phyloP scores from a whole-genome alignment of 768 basidiomycete genomes.

The Mycena rosella region DNA sequence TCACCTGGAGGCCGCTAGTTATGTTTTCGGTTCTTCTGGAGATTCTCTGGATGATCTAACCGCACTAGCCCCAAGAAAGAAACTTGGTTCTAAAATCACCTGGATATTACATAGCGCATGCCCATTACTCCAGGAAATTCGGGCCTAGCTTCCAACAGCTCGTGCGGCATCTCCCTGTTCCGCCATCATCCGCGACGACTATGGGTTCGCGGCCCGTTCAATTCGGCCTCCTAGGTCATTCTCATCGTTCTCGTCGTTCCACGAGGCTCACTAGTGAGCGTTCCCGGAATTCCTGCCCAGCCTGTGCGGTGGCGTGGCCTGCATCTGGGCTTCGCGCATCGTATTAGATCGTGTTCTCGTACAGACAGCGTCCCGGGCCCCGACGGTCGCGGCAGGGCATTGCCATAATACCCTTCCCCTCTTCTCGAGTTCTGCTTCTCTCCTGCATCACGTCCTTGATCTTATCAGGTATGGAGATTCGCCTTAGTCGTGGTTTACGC shows the following conservation, averaged over 20 bases:
- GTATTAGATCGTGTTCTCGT: neutral
- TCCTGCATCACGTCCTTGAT: constrained; percentile 1
- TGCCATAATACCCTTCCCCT: no score
- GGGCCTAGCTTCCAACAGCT: neutral
- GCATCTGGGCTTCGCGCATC: neutral
- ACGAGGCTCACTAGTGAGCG: neutral
- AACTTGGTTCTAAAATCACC: neutral
- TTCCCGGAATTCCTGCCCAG: neutral
- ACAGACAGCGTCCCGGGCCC: constrained; percentile 4
- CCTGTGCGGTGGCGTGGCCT: neutral
- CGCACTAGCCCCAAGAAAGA: no score
- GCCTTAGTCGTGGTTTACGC: constrained; percentile 21
- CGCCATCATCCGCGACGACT: constrained; percentile 17
- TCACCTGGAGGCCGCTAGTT: no score
- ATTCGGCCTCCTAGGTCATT: constrained; percentile 10
- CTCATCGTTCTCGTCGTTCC: neutral
- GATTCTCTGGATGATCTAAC: no score
- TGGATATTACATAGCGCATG: neutral
- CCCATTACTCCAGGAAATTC: neutral
- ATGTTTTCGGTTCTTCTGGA: no score
- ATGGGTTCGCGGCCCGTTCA: constrained; percentile 9
- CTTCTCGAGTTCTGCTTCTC: constrained; percentile 2
- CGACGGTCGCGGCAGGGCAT: constrained; percentile 15
- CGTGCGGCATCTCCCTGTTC: neutral
- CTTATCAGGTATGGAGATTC: neutral